A percentile compares a stretch with the other conserved stretches of the same genome.
Conservation (phyloP, 208 protist species). For the Trypanosomatidae sp. region DNA sequence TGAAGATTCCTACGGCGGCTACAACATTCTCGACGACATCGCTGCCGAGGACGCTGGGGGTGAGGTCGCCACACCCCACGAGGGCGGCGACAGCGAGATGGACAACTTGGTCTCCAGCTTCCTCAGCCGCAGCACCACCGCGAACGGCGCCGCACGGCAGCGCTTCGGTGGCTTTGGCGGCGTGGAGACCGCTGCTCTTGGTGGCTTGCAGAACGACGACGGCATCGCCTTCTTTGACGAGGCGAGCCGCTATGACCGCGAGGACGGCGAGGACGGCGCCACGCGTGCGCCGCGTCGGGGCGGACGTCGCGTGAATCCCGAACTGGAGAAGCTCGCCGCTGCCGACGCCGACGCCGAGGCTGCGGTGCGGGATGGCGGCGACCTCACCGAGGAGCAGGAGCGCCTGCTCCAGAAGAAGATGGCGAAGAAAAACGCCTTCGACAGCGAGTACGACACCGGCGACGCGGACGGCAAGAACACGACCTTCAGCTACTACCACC, state of each 20-base stretch:
- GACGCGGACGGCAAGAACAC: conserved; percentile 56
- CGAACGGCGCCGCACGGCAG: too few species aligned
- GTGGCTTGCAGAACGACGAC: conserved; percentile 22
- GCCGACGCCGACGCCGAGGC: conserved; percentile 45
- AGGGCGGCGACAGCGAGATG: conserved; percentile 23
- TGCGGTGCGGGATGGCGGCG: conserved; percentile 40
- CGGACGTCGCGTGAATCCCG: conserved; percentile 20
- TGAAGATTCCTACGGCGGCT: conserved; percentile 39
- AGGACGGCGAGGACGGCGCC: conserved; percentile 18
- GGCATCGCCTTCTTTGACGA: conserved; percentile 60
- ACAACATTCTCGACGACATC: conserved; percentile 78
- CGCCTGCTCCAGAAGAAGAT: conserved; percentile 82
- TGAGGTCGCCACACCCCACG: conserved; percentile 16
- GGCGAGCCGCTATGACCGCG: conserved; percentile 14
- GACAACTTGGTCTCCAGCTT: conserved; percentile 52
- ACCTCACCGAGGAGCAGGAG: conserved; percentile 80
- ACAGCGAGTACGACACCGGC: conserved; percentile 79
- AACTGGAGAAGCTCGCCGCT: conserved; percentile 22
- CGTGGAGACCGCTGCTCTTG: not conserved
- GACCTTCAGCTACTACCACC: conserved; percentile 79
- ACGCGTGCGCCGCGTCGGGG: not conserved
- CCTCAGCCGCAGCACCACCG: conserved; percentile 21
- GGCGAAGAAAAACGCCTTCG: conserved; percentile 90
- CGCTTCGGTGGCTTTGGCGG: not conserved
- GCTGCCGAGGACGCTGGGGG: conserved; percentile 31